A percentile compares a stretch with the other conserved stretches of the same genome.
phyloP scores from a whole-genome alignment of 805 yeast genomes.

The Yamadazyma ubonensis region DNA sequence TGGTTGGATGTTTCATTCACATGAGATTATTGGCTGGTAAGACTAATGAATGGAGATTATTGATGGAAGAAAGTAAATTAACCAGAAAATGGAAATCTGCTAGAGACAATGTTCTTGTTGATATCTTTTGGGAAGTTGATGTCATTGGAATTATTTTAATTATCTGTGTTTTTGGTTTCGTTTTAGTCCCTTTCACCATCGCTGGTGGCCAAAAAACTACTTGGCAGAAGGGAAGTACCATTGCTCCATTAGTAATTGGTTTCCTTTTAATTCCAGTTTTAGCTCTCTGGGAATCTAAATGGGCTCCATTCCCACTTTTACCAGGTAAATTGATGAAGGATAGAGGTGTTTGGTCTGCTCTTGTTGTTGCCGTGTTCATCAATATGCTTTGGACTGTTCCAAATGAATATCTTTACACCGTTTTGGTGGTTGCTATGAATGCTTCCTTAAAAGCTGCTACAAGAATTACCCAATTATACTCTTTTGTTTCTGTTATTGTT shows the following conservation, averaged over 20 bases:
- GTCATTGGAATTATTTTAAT: conserved; percentile 59
- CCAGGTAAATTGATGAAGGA: conserved; percentile 61
- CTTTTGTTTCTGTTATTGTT: conserved; percentile 61
- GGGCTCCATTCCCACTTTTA: conserved; percentile 59
- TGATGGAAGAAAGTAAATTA: conserved; percentile 38
- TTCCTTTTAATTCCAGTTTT: conserved; percentile 58
- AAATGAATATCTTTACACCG: conserved; percentile 65
- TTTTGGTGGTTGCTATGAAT: conserved; percentile 60
- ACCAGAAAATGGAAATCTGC: conserved; percentile 16
- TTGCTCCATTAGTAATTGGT: conserved; percentile 72
- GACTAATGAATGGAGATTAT: conserved; percentile 48
- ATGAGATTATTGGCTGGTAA: conserved; percentile 55
- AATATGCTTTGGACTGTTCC: conserved; percentile 69
- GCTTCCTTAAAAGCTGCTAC: conserved; percentile 63
- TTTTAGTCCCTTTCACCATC: conserved; percentile 70
- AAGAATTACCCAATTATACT: conserved; percentile 58
- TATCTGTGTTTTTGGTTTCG: conserved; percentile 57
- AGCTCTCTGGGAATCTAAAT: conserved; percentile 55
- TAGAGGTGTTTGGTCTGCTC: conserved; percentile 74
- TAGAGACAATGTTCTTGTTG: conserved; percentile 33
- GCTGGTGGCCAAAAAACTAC: conserved; percentile 56
- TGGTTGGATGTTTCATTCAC: conserved; percentile 51
- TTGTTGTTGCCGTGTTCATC: conserved; percentile 55
- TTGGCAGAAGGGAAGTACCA: conserved; percentile 64
- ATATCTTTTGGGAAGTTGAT: conserved; percentile 63